Base-by-base conservation (phyloP, 345 rosid species). In the Euphorbia pulcherrima region DNA sequence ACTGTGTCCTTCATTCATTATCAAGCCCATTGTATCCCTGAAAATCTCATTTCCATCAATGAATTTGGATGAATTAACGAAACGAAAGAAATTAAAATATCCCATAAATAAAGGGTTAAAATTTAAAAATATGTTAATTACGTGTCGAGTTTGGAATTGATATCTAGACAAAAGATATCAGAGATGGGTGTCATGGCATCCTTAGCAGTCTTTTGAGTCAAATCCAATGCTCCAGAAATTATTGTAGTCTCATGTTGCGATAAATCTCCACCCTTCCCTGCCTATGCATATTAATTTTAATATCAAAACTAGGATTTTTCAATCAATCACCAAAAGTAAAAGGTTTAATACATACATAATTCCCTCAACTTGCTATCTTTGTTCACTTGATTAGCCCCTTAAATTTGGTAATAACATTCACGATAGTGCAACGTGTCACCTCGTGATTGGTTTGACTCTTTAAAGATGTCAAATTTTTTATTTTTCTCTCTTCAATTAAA, bases 211-310 rank as follows among this genome's bases (percentile, higher is more conserved):
- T 91, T 91, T 50, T 75, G 88, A 57, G 90, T 82, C 89, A 91
- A 75, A 64, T 88, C 96, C 68, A 91, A 63, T 56, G 95, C 92
- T 72, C 92, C 96, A 17, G 86, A 69, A 74, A 88, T 91, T 29
- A 88, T 88, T 16, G 88, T 83, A 39, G 96, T 88, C 76, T 91
- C 96, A 16, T 87, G 83, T 48, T 81, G 88, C 3, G 88, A 82
- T 66, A 90, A 69, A 70, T 91, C 97, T 63, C 95, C 95, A 1
- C 97, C 91, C 81, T 83, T 88, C 64, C 92, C 92, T 28, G 91
- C 97, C 91, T 84, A 74, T 59, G 17, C 62, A 55, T 56, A 24
- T 41, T 2, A 5, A 26, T 18, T 33, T 23, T 40, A 24, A 21
- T 6, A 27, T 48, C 41, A 64, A 17, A 18, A 37, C 39, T 48